These are phyloP conservation scores for Pythium vanterpoolii DNA, from an alignment of 352 stramenopile species.

Conservation along the genomic window DNA sequence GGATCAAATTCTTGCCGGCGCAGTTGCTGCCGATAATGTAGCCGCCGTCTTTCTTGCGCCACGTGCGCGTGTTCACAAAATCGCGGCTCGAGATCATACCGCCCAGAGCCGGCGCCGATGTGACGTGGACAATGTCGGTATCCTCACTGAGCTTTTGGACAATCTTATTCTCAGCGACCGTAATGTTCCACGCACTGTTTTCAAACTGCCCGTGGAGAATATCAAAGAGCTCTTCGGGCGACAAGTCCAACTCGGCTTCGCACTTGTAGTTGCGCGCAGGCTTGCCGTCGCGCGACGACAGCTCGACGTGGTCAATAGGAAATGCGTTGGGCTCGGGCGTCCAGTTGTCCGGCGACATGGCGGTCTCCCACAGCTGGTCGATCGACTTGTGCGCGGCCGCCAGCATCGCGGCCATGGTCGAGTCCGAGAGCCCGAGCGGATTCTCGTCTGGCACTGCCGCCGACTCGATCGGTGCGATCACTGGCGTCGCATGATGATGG, in stretches of 20 bases:
- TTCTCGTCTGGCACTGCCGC: constrained; percentile 3
- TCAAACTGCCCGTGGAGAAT: constrained; percentile 75
- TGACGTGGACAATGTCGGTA: constrained; percentile 70
- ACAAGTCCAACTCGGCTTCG: constrained; percentile 59
- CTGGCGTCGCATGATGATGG: neutral
- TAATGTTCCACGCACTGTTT: constrained; percentile 77
- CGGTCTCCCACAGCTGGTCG: constrained; percentile 56
- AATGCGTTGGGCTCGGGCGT: constrained; percentile 51
- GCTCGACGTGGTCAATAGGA: constrained; percentile 47
- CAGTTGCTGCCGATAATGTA: constrained; percentile 66
- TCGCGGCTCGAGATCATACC: constrained; percentile 80
- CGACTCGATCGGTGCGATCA: neutral
- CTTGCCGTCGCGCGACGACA: constrained; percentile 74
- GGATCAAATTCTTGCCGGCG: constrained; percentile 69
- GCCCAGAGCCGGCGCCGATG: constrained; percentile 57
- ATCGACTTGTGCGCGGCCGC: constrained; percentile 38
- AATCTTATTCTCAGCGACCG: constrained; percentile 72
- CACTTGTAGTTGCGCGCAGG: constrained; percentile 75
- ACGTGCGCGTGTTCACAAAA: constrained; percentile 77
- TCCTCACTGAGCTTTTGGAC: constrained; percentile 61
- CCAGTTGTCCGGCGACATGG: constrained; percentile 51
- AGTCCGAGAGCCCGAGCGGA: constrained; percentile 7
- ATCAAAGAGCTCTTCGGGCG: constrained; percentile 77
- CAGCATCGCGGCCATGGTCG: constrained; percentile 41
- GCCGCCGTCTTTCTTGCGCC: constrained; percentile 66